Evolutionary conservation across 2,329 filamentous ascomycete genomes (phyloP).

Genomic region (Penicillium sp.): DNA sequence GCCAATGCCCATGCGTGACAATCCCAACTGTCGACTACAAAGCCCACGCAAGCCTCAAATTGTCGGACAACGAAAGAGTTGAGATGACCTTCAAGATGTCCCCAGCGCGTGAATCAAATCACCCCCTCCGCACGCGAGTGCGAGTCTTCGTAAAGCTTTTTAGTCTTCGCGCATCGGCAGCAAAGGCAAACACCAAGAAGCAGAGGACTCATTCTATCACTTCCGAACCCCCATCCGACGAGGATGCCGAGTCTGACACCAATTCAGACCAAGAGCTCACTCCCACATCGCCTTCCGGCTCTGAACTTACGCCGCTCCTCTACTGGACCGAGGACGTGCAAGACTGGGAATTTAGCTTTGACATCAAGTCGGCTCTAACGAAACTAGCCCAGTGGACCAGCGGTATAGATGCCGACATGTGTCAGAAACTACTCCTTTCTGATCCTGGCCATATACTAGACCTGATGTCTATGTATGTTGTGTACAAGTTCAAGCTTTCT

Average conservation of each 20-base stretch:
- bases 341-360: background rate
- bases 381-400: background rate
- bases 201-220: background rate
- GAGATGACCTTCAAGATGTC: conserved; percentile 15
- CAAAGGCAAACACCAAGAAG: background rate
- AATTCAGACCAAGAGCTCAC: background rate
- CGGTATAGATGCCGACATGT: background rate
- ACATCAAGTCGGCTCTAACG: background rate
- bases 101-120: background rate
- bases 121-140: conserved; percentile 12
- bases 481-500: background rate
- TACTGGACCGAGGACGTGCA: background rate
- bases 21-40: background rate
- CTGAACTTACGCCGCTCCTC: background rate
- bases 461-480: background rate
- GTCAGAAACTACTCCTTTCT: background rate
- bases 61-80: conserved; percentile 3
- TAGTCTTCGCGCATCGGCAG: conserved; percentile 12
- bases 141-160: conserved; percentile 16
- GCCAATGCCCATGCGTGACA: background rate
- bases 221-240: background rate
- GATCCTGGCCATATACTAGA: background rate
- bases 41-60: background rate
- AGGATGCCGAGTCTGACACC: background rate
- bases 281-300: background rate